phyloP scores from a whole-genome alignment of 1,284 basidiomycete species.

The Mycosarcoma maydis region DNA sequence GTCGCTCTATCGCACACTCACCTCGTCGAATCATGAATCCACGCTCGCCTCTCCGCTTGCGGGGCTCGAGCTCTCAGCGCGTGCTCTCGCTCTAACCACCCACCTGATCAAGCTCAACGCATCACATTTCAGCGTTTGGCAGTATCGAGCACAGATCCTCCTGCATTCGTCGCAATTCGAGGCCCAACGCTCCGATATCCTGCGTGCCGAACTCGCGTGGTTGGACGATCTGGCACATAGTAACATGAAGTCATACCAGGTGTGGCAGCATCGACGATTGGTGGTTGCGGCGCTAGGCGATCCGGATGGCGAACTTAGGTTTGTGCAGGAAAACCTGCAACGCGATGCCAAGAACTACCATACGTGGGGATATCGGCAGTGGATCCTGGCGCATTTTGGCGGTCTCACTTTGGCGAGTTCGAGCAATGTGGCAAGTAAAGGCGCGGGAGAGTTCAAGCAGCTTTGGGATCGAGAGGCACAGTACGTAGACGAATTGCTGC shows the following conservation, averaged over 20 bases:
- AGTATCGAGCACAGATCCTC: slow-evolving; percentile 57
- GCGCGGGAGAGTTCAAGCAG: slow-evolving; percentile 51
- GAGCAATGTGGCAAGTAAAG: neutral
- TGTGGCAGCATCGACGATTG: slow-evolving; percentile 62
- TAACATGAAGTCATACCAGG: slow-evolving; percentile 65
- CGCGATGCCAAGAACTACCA: slow-evolving; percentile 64
- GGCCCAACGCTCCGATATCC: neutral
- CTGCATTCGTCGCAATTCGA: slow-evolving; percentile 23
- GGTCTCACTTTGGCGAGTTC: slow-evolving; percentile 22
- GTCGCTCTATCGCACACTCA: slow-evolving; percentile 59
- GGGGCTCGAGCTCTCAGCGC: slow-evolving; percentile 35
- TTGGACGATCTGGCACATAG: slow-evolving; percentile 52
- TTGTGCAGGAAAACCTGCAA: slow-evolving; percentile 42
- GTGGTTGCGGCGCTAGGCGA: slow-evolving; percentile 50
- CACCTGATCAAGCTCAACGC: slow-evolving; percentile 58
- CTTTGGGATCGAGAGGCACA: slow-evolving; percentile 82
- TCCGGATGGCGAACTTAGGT: slow-evolving; percentile 51
- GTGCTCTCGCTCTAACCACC: slow-evolving; percentile 56
- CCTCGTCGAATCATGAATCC: slow-evolving; percentile 8
- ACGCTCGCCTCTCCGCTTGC: neutral
- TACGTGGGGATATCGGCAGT: slow-evolving; percentile 64
- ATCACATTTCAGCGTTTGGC: slow-evolving; percentile 60
- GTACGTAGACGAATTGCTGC: slow-evolving; percentile 80
- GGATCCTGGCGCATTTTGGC: slow-evolving; percentile 61
- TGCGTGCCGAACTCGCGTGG: slow-evolving; percentile 49